Percentiles rank a stretch among this genome's conserved stretches.
Conservation (phyloP, 352 stramenopile genomes). For the Pythium coloratum region DNA sequence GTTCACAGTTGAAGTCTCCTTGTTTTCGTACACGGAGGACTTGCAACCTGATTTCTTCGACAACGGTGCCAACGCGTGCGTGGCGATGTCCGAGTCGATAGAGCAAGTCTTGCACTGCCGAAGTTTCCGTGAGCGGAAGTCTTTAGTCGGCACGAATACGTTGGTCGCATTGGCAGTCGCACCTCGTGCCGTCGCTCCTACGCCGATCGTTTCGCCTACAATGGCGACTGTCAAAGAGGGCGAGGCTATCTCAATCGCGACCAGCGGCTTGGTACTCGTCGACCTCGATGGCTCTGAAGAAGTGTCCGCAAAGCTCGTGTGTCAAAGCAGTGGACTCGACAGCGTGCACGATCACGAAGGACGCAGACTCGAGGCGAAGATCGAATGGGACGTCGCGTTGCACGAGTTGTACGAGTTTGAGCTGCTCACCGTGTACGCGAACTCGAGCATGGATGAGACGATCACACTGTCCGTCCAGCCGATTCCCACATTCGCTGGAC, state of each 20-base stretch:
- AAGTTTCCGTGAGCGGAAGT: conserved; percentile 29
- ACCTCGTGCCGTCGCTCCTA: conserved; percentile 11
- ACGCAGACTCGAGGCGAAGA: background rate
- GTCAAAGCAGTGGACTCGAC: conserved; percentile 2
- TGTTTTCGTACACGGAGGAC: conserved; percentile 20
- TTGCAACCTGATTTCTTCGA: conserved; percentile 13
- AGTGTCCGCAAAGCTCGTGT: conserved; percentile 9
- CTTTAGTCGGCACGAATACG: conserved; percentile 7
- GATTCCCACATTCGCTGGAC: conserved; percentile 3
- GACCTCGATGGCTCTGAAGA: conserved; percentile 25
- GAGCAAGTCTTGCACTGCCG: conserved; percentile 14
- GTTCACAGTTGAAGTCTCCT: conserved; percentile 4
- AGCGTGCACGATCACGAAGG: background rate
- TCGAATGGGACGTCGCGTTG: background rate
- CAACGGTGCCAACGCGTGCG: conserved; percentile 2
- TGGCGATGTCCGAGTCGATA: background rate
- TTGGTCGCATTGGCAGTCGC: conserved; percentile 1
- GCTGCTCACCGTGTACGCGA: background rate
- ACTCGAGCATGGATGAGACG: background rate
- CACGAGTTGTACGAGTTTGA: background rate
- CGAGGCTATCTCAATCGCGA: background rate
- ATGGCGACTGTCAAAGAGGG: conserved; percentile 6
- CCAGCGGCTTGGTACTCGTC: conserved; percentile 4
- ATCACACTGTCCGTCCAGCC: background rate
- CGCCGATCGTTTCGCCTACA: background rate